Evolutionary conservation across 2,329 filamentous ascomycete species (phyloP), one percentile per base, ranked within the genome.

Genomic region (Pleoardoris graminearum): DNA sequence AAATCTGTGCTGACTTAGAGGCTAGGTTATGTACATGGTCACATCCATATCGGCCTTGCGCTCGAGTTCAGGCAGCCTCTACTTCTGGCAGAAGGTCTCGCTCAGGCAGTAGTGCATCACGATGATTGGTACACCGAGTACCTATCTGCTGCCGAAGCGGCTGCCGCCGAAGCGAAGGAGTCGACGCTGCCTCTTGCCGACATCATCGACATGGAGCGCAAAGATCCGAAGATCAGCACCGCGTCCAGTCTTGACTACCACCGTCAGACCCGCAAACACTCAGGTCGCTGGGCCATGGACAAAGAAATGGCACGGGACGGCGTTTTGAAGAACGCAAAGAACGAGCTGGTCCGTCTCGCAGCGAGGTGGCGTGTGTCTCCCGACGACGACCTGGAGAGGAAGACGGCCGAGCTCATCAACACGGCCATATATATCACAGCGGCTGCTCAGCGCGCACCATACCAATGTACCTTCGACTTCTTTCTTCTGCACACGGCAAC

Each of bases 391-490:
- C 14, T 33, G n/a, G 30, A 33, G 30, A 33, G 30, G 35, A 37
- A 36, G 22, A 49, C 46, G 35, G 46, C 46, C 21, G 46, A 49
- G 17, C 22, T 49, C 14, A 33, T 49, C 46, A 49, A 49, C 16
- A 33, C 22, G 12, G 37, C 46, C 35, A n/a, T 33, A 33, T 14
- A 16, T n/a, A 33, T 16, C 30, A 16, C 30, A 4, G 10, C 30
- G n/a, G 10, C 30, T 16, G 10, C 30, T 33, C 10, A 12, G 14
- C n/a, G 30, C 12, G 30, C 30, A 33, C 30, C 30, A 14, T 33
- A 33, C 30, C 30, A 47, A 25, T 51, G 49, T 22, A 27, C 33
- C 33, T 51, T 47, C 23, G 49, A 51, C 29, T 51, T 51, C 36
- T 47, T 30, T 7, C 30, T 51, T 21, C 43, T 51, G 3, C 49